phyloP scores from a whole-genome alignment of 1,139 yeast species.

The Taphrina sp. region DNA sequence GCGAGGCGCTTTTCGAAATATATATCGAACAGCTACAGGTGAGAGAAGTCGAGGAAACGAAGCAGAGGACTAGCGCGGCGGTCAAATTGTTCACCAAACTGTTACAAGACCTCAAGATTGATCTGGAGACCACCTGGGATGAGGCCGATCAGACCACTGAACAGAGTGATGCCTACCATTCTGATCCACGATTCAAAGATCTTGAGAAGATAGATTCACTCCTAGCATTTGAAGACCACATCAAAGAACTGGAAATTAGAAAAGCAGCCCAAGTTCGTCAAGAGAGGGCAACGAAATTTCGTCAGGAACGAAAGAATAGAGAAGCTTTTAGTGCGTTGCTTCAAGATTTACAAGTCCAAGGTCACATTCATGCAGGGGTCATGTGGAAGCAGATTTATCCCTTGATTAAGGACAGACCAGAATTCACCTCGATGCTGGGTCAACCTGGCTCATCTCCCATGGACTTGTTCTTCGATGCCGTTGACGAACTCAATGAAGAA shows the following conservation, averaged over 20 bases:
- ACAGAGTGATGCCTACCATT: slow-evolving; percentile 55
- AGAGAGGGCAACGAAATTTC: slow-evolving; percentile 1
- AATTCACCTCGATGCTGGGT: slow-evolving; percentile 66
- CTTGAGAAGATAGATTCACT: slow-evolving; percentile 63
- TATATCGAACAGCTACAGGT: slow-evolving; percentile 50
- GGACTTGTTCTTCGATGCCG: slow-evolving; percentile 73
- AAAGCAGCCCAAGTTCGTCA: slow-evolving; percentile 41
- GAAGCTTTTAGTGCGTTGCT: slow-evolving; percentile 56
- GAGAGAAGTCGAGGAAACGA: slow-evolving; percentile 41
- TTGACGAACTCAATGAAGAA: slow-evolving; percentile 61
- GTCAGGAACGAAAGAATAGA: slow-evolving; percentile 62
- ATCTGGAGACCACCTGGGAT: slow-evolving; percentile 49
- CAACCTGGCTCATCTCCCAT: slow-evolving; percentile 76
- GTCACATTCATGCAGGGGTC: slow-evolving; percentile 55
- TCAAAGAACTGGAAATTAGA: slow-evolving; percentile 51
- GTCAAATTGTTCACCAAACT: slow-evolving; percentile 38
- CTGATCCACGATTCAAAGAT: slow-evolving; percentile 57
- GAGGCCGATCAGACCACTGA: slow-evolving; percentile 48
- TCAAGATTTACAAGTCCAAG: slow-evolving; percentile 45
- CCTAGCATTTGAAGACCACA: slow-evolving; percentile 52
- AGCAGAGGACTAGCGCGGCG: slow-evolving; percentile 38
- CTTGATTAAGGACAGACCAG: slow-evolving; percentile 55
- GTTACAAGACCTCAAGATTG: slow-evolving; percentile 45
- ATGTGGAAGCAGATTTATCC: slow-evolving; percentile 61
- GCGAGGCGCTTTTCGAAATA: slow-evolving; percentile 54